A percentile compares a stretch with the other conserved stretches of the same genome.
Conservation (phyloP, 2,329 filamentous ascomycete species). For the Plectosphaerella sp. region DNA sequence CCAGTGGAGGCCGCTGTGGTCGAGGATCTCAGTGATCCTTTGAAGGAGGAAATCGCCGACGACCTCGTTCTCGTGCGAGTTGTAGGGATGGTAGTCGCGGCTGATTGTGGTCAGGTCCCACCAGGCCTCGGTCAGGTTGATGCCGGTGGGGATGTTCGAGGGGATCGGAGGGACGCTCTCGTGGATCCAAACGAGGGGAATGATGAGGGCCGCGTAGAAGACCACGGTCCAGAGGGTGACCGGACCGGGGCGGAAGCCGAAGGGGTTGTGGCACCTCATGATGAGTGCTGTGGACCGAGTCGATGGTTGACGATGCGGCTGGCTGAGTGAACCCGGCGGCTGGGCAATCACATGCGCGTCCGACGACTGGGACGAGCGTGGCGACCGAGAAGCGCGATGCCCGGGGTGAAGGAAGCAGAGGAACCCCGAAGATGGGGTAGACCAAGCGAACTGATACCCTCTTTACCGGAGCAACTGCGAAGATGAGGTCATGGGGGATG, state of each 20-base stretch:
- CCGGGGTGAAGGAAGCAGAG: background rate
- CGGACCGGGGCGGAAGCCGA: slow-evolving; percentile 75
- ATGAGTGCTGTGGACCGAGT: slow-evolving; percentile 7
- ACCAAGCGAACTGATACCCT: too few relatives aligned
- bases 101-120: slow-evolving; percentile 73
- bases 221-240: slow-evolving; percentile 76
- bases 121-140: slow-evolving; percentile 87
- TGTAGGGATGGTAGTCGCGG: slow-evolving; percentile 78
- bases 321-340: background rate
- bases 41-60: slow-evolving; percentile 72
- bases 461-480: too few relatives aligned
- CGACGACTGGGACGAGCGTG: background rate
- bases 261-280: slow-evolving; percentile 38
- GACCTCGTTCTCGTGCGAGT: slow-evolving; percentile 76
- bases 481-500: too few relatives aligned
- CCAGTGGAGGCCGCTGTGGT: slow-evolving; percentile 51
- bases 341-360: too few relatives aligned
- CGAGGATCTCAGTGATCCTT: slow-evolving; percentile 66
- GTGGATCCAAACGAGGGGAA: slow-evolving; percentile 69
- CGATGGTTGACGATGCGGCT: background rate
- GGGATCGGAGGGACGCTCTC: slow-evolving; percentile 59
- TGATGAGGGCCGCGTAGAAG: slow-evolving; percentile 73
- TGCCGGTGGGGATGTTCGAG: slow-evolving; percentile 40
- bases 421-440: too few relatives aligned
- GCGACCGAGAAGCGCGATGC: background rate